These are phyloP conservation scores for Podospora pseudopauciseta DNA, from an alignment of 495 filamentous ascomycete species.

Conservation along the genomic window DNA sequence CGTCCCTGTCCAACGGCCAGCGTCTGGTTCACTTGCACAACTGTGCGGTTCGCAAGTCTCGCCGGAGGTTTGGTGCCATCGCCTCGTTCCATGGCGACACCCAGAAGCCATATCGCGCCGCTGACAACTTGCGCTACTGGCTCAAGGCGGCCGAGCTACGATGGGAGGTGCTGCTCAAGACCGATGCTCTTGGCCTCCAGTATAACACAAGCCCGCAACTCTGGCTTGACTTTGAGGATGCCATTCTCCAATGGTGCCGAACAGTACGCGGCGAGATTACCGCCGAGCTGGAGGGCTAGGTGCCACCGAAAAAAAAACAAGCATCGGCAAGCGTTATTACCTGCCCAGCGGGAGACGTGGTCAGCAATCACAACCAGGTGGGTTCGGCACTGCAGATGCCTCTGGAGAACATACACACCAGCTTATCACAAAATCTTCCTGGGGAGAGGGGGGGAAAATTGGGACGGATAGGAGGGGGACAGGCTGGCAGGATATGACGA, in stretches of 20 bases:
- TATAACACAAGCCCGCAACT: slow-evolving; percentile 59
- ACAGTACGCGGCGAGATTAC: slow-evolving; percentile 72
- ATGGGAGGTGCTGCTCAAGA: slow-evolving; percentile 82
- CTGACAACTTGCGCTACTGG: slow-evolving; percentile 94
- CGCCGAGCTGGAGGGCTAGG: slow-evolving; percentile 31
- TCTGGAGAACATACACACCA: background rate
- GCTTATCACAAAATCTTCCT: background rate
- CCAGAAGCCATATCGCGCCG: slow-evolving; percentile 86
- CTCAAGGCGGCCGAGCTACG: slow-evolving; percentile 90
- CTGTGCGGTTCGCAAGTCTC: slow-evolving; percentile 75
- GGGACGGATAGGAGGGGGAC: background rate
- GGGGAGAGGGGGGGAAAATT: background rate
- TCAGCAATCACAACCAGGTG: background rate
- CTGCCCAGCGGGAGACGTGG: background rate
- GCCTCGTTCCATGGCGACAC: slow-evolving; percentile 83
- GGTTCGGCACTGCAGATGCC: background rate
- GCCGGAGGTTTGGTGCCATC: slow-evolving; percentile 87
- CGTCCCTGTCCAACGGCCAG: slow-evolving; percentile 69
- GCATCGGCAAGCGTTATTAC: background rate
- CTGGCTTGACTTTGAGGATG: slow-evolving; percentile 77
- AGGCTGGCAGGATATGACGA: slow-evolving; percentile 4
- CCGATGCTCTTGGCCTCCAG: slow-evolving; percentile 84
- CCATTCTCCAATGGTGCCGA: slow-evolving; percentile 73
- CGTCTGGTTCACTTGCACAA: slow-evolving; percentile 86
- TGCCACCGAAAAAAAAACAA: background rate